A percentile compares a stretch with the other conserved stretches of the same genome.
These are phyloP conservation scores for Blastobotrys robertii DNA, from an alignment of 805 yeast genomes.

Conservation along the genomic window DNA sequence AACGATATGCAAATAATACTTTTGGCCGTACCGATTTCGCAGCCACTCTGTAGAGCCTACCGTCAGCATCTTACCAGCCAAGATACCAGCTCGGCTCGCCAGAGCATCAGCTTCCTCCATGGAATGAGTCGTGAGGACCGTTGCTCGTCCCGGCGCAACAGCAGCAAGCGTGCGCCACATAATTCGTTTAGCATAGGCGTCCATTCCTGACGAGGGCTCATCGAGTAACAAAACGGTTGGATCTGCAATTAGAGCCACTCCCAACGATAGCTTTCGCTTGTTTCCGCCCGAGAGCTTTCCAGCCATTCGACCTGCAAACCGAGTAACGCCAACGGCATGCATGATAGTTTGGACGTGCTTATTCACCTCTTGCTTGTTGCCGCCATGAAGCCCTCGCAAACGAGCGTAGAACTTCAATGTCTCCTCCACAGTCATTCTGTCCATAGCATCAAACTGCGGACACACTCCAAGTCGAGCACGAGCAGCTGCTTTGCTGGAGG, in stretches of 20 bases:
- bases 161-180: constrained; percentile 29
- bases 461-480: constrained; percentile 29
- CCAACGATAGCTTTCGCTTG: constrained; percentile 28
- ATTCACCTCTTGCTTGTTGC: constrained; percentile 19
- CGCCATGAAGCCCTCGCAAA: constrained; percentile 22
- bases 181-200: constrained; percentile 30
- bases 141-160: constrained; percentile 25
- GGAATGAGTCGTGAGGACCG: constrained; percentile 29
- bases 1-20: constrained; percentile 24
- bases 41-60: constrained; percentile 24
- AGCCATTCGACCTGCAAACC: constrained; percentile 25
- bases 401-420: constrained; percentile 25
- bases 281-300: constrained; percentile 29
- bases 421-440: constrained; percentile 26
- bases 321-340: constrained; percentile 26
- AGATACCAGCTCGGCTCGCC: constrained; percentile 27
- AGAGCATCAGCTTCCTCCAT: constrained; percentile 32
- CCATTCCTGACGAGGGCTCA: constrained; percentile 32
- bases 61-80: constrained; percentile 25
- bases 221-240: constrained; percentile 29
- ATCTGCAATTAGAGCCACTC: constrained; percentile 28
- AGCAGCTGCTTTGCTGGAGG: constrained; percentile 21
- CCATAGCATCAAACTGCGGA: constrained; percentile 33
- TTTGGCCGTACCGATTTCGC: constrained; percentile 22
- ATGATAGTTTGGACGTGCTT: constrained; percentile 25